A percentile compares a stretch with the other conserved stretches of the same genome.
These are phyloP conservation scores for Saksenaea vasiformis DNA, from an alignment of 371 early-diverging fungal species.

Conservation along the genomic window DNA sequence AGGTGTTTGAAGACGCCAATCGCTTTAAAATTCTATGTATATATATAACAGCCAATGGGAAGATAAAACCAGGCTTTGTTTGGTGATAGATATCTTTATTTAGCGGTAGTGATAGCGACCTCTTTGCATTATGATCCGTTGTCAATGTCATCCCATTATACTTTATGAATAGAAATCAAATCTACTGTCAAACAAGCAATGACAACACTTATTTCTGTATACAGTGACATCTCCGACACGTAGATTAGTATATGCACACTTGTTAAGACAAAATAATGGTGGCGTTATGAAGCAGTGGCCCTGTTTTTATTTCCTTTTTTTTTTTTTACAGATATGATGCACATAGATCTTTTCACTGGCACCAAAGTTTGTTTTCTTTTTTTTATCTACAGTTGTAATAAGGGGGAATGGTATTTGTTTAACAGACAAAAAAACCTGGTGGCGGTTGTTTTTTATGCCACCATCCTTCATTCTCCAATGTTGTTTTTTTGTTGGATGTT, in stretches of 20 bases:
- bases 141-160: no score
- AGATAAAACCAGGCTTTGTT: no score
- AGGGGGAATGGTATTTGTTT: not conserved
- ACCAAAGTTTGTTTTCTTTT: not conserved
- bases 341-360: not conserved
- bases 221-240: no score
- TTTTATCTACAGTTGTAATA: slow-evolving; percentile 1
- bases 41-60: no score
- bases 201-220: no score
- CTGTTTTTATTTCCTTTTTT: not conserved
- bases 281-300: not conserved
- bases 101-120: no score
- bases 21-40: no score
- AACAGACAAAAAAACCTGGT: slow-evolving; percentile 1
- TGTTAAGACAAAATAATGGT: not conserved
- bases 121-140: no score
- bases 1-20: no score
- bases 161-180: no score
- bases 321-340: slow-evolving; percentile 1
- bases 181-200: no score
- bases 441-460: not conserved
- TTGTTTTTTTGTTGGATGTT: not conserved
- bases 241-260: not conserved
- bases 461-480: not conserved
- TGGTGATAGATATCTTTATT: no score